phyloP scores from a whole-genome alignment of 2,329 filamentous ascomycete genomes.

The Sclerotinia subarctica region DNA sequence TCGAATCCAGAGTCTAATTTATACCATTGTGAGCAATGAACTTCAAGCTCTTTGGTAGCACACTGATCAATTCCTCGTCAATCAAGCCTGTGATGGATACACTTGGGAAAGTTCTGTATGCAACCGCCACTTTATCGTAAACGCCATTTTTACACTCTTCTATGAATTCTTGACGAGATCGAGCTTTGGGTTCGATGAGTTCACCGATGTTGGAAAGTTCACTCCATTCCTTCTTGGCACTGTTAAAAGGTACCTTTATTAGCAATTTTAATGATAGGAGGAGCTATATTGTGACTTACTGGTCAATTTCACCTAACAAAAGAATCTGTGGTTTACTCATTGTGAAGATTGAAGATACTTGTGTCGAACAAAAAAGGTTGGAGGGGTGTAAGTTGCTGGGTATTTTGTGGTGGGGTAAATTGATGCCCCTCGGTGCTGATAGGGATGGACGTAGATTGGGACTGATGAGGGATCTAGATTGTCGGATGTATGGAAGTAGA shows the following conservation, averaged over 20 bases:
- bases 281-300: constrained; percentile 48
- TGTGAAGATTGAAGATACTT: constrained; percentile 15
- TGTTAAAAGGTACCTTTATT: constrained; percentile 37
- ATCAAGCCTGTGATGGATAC: constrained; percentile 63
- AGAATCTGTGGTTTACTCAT: constrained; percentile 56
- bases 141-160: constrained; percentile 62
- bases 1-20: constrained; percentile 23
- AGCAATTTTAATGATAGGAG: not conserved
- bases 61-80: constrained; percentile 65
- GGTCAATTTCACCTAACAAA: constrained; percentile 59
- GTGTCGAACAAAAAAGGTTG: not conserved
- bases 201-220: constrained; percentile 60
- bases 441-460: not conserved
- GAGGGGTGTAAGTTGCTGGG: constrained; percentile 5
- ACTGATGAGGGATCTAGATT: not conserved
- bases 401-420: constrained; percentile 30
- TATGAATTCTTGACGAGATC: constrained; percentile 64
- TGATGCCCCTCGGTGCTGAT: constrained; percentile 29
- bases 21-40: constrained; percentile 61
- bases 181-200: constrained; percentile 60
- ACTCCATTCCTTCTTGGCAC: constrained; percentile 64
- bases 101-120: constrained; percentile 70
- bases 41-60: constrained; percentile 50
- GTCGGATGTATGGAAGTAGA: constrained; percentile 3
- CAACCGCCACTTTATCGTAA: constrained; percentile 62